Evolutionary conservation across 2,329 filamentous ascomycete species (phyloP).

Genomic region (Cephalotrichum gorgonifer): DNA sequence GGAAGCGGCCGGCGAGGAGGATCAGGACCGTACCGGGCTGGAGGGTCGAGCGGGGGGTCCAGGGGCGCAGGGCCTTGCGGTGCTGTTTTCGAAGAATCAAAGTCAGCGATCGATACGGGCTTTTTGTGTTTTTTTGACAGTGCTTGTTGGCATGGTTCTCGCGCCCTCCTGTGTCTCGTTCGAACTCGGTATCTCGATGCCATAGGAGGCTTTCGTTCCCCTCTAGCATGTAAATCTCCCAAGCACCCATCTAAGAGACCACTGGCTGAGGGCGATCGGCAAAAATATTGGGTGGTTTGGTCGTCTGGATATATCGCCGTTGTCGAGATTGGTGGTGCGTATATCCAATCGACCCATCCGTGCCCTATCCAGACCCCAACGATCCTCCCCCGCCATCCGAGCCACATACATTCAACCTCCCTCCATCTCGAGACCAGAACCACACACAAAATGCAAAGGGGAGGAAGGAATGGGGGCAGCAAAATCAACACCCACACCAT

Average conservation of each 20-base stretch:
- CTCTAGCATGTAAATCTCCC: no score
- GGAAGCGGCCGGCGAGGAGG: constrained; percentile 98
- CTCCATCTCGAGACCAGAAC: no score
- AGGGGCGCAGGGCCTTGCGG: constrained; percentile 86
- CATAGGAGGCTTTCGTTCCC: no score
- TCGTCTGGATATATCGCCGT: background rate
- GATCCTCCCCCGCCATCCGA: background rate
- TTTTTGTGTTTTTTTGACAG: background rate
- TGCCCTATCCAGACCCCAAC: constrained; percentile 3
- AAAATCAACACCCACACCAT: background rate
- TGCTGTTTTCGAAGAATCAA: constrained; percentile 45
- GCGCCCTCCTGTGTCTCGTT: background rate
- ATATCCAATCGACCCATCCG: background rate
- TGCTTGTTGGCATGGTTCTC: background rate
- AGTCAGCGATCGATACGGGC: background rate
- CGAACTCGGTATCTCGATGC: background rate
- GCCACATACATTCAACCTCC: no score
- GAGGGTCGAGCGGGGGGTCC: constrained; percentile 80
- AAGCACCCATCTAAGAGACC: no score
- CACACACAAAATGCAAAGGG: background rate
- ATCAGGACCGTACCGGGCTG: constrained; percentile 95
- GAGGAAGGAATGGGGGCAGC: background rate
- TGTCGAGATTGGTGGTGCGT: background rate
- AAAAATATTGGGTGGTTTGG: no score
- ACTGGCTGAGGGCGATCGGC: no score